These are phyloP conservation scores for Colletotrichum tropicale DNA, from an alignment of 2,329 filamentous ascomycete species.

Conservation along the genomic window DNA sequence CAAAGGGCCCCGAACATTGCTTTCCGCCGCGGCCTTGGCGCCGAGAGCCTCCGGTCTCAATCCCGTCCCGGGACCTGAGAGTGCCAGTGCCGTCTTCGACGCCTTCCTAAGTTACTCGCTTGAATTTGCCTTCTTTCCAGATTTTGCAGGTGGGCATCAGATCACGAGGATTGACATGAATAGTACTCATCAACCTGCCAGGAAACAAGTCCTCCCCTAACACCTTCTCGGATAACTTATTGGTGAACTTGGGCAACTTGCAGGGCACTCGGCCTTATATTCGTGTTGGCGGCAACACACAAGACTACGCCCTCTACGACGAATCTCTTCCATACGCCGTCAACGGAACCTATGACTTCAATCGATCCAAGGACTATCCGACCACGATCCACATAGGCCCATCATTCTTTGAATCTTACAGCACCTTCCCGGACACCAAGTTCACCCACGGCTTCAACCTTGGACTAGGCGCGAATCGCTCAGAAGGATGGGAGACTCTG, in stretches of 20 bases:
- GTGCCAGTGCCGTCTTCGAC: conserved; percentile 24
- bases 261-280: conserved; percentile 63
- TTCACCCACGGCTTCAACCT: conserved; percentile 69
- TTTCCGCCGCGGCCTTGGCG: not conserved
- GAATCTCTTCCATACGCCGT: conserved; percentile 52
- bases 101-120: conserved; percentile 58
- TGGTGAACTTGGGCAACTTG: conserved; percentile 60
- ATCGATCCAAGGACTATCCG: conserved; percentile 62
- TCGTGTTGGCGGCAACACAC: conserved; percentile 70
- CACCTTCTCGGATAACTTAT: conserved; percentile 62
- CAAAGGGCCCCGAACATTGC: not conserved
- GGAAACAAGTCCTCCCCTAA: conserved; percentile 62
- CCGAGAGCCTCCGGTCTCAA: not conserved
- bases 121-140: conserved; percentile 56
- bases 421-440: conserved; percentile 57
- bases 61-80: conserved; percentile 1
- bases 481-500: conserved; percentile 54
- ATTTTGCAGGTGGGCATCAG: conserved; percentile 46
- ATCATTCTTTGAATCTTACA: conserved; percentile 67
- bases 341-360: conserved; percentile 55
- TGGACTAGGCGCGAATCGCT: conserved; percentile 54
- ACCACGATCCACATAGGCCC: conserved; percentile 65
- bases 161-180: not conserved
- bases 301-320: conserved; percentile 68
- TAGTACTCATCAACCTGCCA: conserved; percentile 9